Evolutionary conservation across 2,329 filamentous ascomycete species (phyloP), one percentile per base, ranked within the genome.

Genomic region (Stachybotrys chartarum): DNA sequence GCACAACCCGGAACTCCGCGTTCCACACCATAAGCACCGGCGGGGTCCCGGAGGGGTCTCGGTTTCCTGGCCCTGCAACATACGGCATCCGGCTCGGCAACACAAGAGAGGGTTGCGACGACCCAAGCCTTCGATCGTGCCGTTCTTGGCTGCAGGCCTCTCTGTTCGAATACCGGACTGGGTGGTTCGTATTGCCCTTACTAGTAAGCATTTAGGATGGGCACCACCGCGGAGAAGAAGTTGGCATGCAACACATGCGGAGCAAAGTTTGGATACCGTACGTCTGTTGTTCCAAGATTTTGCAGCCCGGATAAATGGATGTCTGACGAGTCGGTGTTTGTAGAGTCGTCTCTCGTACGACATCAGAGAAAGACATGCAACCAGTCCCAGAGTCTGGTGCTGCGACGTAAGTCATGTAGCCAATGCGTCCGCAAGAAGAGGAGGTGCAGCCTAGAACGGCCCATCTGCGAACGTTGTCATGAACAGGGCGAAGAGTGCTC

Each of bases 251-350:
- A 24, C 8, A 32, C 32, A n/a, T 52, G 50, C 35, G 50, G 50
- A 44, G 35, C 50, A 10, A 52, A 44, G n/a, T 52, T 52, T 44
- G 50, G 50, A 7, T 42, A 52, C 50, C 31, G 50, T 52, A 44
- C 6, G 50, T 52, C 14, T 42, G 35, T 14, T 14, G 35, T 6
- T 42, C 14, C 35, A 42, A 10, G 3, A 5, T 42, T 42, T 42
- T 42, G 35, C 10, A 10, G 5, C 35, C 8, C 5, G 14, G 14
- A 14, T 42, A 42, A 42, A 42, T 10, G 35, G 35, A 14, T 5
- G 35, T 10, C 14, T 42, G 5, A 42, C 35, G 35, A 14, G n/a
- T 24, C 17, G 10, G 2, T n/a, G 30, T 31, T 6, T 24, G 31
- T 11, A 52, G 50, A 52, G 30, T 52, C 50, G 7, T 52, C 50